These are phyloP conservation scores for Holtermannia corniformis DNA, from an alignment of 768 basidiomycete genomes.

Conservation along the genomic window DNA sequence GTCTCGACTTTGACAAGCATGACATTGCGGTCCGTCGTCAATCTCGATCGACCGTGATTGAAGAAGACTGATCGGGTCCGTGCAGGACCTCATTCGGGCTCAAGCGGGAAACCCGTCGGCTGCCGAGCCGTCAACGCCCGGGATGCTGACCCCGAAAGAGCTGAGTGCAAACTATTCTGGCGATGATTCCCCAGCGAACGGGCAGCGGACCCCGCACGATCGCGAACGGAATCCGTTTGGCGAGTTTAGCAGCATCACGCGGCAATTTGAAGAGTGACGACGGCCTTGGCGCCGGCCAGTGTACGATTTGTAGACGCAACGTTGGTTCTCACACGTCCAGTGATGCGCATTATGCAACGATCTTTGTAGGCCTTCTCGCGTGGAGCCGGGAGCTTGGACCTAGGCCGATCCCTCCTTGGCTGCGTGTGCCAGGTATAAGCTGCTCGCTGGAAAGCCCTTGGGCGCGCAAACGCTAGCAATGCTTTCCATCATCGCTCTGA, in stretches of 20 bases:
- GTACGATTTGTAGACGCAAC: neutral
- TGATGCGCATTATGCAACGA: too few relatives aligned
- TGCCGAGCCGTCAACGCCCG: constrained; percentile 28
- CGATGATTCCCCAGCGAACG: constrained; percentile 1
- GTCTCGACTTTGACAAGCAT: constrained; percentile 67
- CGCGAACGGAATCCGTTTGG: constrained; percentile 63
- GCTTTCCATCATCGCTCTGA: too few relatives aligned
- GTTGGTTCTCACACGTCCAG: too few relatives aligned
- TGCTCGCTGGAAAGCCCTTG: too few relatives aligned
- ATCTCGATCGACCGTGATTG: constrained; percentile 33
- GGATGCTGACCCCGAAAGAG: constrained; percentile 39
- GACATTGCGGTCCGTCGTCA: constrained; percentile 28
- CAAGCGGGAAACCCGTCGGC: constrained; percentile 39
- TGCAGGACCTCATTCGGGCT: constrained; percentile 38
- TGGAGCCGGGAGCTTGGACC: too few relatives aligned
- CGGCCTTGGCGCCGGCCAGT: neutral
- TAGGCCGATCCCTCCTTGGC: too few relatives aligned
- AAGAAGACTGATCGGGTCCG: constrained; percentile 16
- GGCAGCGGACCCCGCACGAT: constrained; percentile 9
- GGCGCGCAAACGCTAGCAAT: too few relatives aligned
- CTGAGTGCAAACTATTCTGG: constrained; percentile 9
- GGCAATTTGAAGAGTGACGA: constrained; percentile 35
- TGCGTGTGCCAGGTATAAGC: too few relatives aligned
- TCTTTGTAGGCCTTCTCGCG: too few relatives aligned
- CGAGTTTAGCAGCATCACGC: constrained; percentile 79